Evolutionary conservation across 768 basidiomycete genomes (phyloP), one percentile per base, ranked within the genome.

Genomic region (Rhodosporidiobolus sp.): DNA sequence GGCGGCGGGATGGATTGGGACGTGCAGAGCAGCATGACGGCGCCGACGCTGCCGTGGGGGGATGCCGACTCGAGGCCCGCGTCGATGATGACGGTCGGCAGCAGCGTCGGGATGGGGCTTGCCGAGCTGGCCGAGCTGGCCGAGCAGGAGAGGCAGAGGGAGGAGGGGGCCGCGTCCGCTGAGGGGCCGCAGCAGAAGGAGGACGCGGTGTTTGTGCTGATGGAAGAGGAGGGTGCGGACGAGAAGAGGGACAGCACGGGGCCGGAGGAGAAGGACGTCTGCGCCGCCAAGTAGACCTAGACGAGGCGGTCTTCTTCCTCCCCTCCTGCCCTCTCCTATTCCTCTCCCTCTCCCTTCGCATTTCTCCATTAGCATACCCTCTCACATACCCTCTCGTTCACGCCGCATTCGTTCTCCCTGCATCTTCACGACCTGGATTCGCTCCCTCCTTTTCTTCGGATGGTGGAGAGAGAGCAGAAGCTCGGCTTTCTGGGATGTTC

Each of bases 1-100:
- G 46, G 16, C 19, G 43, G 49, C 32, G 50, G 30, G 56, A 50
- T 71, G 35, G 70, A 71, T 54, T 71, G 70, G 70, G 70, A 71
- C 56, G 62, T 57, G 11, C 60, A 58, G 62, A 52, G n/a, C 10
- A 35, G 22, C 2, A 28, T 71, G 34, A 43, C 63, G 26, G 26
- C 17, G 52, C 43, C 28, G 38, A 35, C 26, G n/a, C 4, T 48
- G n/a, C 30, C 34, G 38, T 50, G 48, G 45, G 20, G 56, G 43
- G 3, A 50, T 48, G 24, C 16, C 30, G 46, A 57, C 19, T 5
- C 32, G 8, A 5, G 57, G 7, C 57, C 35, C 8, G 65, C 52
- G 19, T 52, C 43, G 49, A 60, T 48, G n/a, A 22, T 52, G 7
- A 56, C 50, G 1, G 30, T 20, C 22, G 65, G 34, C 22, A 53